Evolutionary conservation across 2,329 filamentous ascomycete species (phyloP), one percentile per base, ranked within the genome.

Genomic region (Laburnicola sp.): DNA sequence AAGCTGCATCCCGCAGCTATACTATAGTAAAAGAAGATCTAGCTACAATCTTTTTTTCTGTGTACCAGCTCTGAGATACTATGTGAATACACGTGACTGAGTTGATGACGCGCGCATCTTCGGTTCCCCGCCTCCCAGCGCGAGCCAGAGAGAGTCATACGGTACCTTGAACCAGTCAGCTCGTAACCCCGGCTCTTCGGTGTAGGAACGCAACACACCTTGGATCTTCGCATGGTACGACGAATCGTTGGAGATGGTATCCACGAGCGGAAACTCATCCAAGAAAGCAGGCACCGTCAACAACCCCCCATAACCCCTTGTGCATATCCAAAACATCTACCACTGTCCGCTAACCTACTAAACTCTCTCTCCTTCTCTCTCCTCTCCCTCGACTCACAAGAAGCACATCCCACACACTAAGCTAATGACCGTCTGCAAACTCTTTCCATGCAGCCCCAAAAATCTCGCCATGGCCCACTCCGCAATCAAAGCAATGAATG

Each of bases 231-330:
- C 57, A 52, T 62, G 58, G 21, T 62, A 52, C 5, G 60, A 60
- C 0, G 59, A 57, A 28, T 36, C 37, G 23, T 62, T 46, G 31
- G 58, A 57, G 27, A 68, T 51, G 10, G 62, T 63, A 42, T 69
- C 58, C 10, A 69, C 45, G 39, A 63, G 60, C 11, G 65, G 66
- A 43, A 66, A 69, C 26, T 51, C 51, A 11, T 59, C 61, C 2
- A 84, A 75, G 62, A 88, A 89, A 11, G 78, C 76, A 23, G 81
- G 75, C 64, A 91, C 81, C 6, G 87, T 89, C 55, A 93, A 76
- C 56, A 93, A 84, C 68, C 68, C 22, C 68, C 87, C 79, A 89
- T 88, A 7, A 89, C 86, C 65, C 87, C 87, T 54, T 77, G 68
- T 60, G 89, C 87, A 84, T 82, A 83, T 35, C 81, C 81, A 58